Evolutionary conservation across 2,329 filamentous ascomycete genomes (phyloP).

Genomic region (Neonectria sp.): DNA sequence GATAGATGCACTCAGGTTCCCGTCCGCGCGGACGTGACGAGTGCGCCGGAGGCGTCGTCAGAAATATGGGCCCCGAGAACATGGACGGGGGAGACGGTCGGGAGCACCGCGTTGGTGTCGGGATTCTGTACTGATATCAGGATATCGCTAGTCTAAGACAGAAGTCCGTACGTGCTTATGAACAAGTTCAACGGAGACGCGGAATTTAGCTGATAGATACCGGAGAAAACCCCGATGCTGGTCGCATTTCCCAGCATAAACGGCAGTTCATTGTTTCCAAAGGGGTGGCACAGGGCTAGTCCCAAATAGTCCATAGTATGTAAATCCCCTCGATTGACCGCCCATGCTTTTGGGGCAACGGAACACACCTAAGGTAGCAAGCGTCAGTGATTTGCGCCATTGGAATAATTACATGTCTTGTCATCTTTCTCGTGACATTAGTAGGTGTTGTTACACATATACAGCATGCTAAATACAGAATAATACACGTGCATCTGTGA

Average conservation of each 20-base stretch:
- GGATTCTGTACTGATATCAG: no score
- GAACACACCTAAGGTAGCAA: not conserved
- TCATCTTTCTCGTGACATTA: conserved; percentile 16
- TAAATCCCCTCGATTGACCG: not conserved
- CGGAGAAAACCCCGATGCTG: not conserved
- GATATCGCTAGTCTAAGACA: not conserved
- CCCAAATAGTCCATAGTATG: not conserved
- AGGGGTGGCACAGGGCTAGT: not conserved
- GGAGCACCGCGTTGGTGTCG: not conserved
- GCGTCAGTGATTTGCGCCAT: not conserved
- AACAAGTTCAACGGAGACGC: not conserved
- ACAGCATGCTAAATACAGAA: conserved; percentile 23
- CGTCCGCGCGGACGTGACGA: conserved; percentile 38
- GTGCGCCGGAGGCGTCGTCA: conserved; percentile 5
- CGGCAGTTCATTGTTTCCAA: not conserved
- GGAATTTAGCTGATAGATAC: not conserved
- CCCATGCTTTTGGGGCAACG: not conserved
- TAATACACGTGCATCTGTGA: conserved; percentile 21
- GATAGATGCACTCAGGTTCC: conserved; percentile 14
- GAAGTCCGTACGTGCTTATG: not conserved
- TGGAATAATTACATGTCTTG: not conserved
- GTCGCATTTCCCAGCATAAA: not conserved
- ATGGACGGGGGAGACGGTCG: conserved; percentile 1
- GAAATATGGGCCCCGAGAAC: conserved; percentile 34
- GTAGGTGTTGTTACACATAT: conserved; percentile 22